Percentiles rank a stretch among this genome's conserved stretches.
Evolutionary conservation across 345 rosid species (phyloP).

Genomic region (Aethionema arabicum): DNA sequence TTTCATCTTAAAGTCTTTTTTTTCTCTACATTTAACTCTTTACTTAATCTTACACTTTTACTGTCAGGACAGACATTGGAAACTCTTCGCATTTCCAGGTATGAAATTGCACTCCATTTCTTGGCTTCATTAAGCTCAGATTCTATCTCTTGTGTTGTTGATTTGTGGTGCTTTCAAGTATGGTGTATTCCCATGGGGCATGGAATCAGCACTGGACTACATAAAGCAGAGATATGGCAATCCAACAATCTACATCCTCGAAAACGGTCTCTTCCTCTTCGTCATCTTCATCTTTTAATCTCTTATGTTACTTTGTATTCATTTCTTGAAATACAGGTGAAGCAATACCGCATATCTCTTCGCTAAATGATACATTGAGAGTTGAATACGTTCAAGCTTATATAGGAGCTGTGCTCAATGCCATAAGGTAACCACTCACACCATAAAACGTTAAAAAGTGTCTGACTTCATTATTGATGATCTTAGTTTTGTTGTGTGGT

Average conservation of each 20-base stretch:
- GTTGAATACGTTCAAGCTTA: slow-evolving; percentile 32
- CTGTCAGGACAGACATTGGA: slow-evolving; percentile 28
- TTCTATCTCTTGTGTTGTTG: too few relatives aligned
- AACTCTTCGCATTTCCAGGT: slow-evolving; percentile 24
- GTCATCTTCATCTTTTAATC: not conserved
- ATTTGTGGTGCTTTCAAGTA: slow-evolving; percentile 15
- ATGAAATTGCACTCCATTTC: not conserved
- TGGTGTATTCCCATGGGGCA: slow-evolving; percentile 33
- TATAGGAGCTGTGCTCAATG: slow-evolving; percentile 44
- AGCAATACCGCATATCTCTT: slow-evolving; percentile 25
- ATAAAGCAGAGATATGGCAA: slow-evolving; percentile 34
- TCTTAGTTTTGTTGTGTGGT: not conserved
- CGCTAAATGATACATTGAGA: slow-evolving; percentile 39
- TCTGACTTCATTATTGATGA: too few relatives aligned
- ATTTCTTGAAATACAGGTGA: slow-evolving; percentile 26
- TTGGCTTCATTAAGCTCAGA: too few relatives aligned
- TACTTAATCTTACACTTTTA: not conserved
- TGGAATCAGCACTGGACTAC: slow-evolving; percentile 31
- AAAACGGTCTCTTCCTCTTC: slow-evolving; percentile 39
- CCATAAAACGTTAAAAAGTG: too few relatives aligned
- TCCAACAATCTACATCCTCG: slow-evolving; percentile 44
- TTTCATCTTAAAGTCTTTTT: not conserved
- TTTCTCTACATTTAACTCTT: not conserved
- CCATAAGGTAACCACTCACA: slow-evolving; percentile 32
- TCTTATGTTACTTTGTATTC: not conserved